Percentiles rank a stretch among this genome's conserved stretches.
phyloP scores from a whole-genome alignment of 2,329 filamentous ascomycete species.

The Monosporascus sp. region DNA sequence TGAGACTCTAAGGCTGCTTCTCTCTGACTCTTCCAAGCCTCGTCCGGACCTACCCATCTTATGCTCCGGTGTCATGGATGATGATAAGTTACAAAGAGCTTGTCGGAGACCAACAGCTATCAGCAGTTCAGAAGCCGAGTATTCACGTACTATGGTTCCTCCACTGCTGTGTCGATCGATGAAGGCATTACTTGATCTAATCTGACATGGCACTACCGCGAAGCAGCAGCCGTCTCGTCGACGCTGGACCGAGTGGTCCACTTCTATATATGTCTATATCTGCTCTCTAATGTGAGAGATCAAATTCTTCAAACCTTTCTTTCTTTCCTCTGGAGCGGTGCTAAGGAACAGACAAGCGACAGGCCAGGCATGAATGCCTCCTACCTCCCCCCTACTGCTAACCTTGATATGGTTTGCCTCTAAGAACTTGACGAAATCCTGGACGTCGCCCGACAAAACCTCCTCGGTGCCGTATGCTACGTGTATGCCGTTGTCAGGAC shows the following conservation, averaged over 20 bases:
- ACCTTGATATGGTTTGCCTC: conserved; percentile 48
- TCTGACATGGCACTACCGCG: conserved; percentile 42
- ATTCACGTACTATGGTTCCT: conserved; percentile 41
- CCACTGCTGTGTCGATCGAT: conserved; percentile 32
- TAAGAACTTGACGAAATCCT: conserved; percentile 52
- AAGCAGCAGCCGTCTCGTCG: background rate
- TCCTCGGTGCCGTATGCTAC: conserved; percentile 73
- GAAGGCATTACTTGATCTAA: conserved; percentile 61
- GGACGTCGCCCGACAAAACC: conserved; percentile 68
- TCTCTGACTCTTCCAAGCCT: too few species aligned
- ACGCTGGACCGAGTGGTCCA: background rate
- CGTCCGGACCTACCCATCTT: background rate
- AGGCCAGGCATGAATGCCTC: conserved; percentile 77
- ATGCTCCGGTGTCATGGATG: conserved; percentile 22
- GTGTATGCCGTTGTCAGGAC: conserved; percentile 61
- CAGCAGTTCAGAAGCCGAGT: conserved; percentile 45
- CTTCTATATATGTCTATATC: conserved; percentile 22
- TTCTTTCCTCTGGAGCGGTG: conserved; percentile 40
- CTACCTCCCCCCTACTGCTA: conserved; percentile 54
- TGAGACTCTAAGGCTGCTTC: too few species aligned
- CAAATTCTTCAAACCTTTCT: conserved; percentile 44
- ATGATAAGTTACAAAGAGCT: conserved; percentile 29
- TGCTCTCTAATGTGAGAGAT: conserved; percentile 32
- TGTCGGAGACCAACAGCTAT: conserved; percentile 32
- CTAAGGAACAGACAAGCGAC: conserved; percentile 60